Base-by-base conservation (phyloP, 2,329 filamentous ascomycete genomes). In the Colletotrichum sp. region DNA sequence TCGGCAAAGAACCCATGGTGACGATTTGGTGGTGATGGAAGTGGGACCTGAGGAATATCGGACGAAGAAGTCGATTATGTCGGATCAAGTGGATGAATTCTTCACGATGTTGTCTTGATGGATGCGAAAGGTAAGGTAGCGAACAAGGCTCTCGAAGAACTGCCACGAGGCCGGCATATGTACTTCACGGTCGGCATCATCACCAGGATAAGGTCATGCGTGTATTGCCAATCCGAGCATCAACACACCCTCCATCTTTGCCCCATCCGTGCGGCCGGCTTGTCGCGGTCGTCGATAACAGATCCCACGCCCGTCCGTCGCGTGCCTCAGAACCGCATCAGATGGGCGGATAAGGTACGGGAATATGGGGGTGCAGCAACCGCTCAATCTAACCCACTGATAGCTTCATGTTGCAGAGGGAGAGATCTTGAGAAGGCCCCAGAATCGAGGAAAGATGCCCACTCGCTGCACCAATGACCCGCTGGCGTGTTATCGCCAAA, bases 1-100 rank as follows among this genome's bases (percentile, higher is more conserved):
- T 44, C 16, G 73, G 73, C 28, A 76, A 57, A 13, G 73, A 76
- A 52, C 73, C 73, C 73, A 76, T 76, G 9, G 24, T 63, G 59
- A 32, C 7, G 36, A 34, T 32, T 24, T 26, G n/a, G 55, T 16
- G 4, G 34, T 69, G 16, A 24, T 8, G 24, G 5, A 6, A 30
- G 34, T 16, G 36, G 36, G 12, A 34, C 16, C 18, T 21, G 0
- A 62, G 12, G 49, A 32, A 16, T 66, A 66, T 66, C 39, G 36
- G 67, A 69, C 24, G 55, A 52, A 39, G 55, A 52, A 39, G 36
- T 63, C 30, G 36, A 60, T 16, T 12, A 49, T 24, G 8, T 6
- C 9, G 5, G 12, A 26, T 24, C 28, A 32, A 15, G 10, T 24
- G 24, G 24, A 52, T 69, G 18, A 30, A 39, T 6, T 6, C 39